A percentile compares a stretch with the other conserved stretches of the same genome.
These are phyloP conservation scores for Rhizopogon vulgaris DNA, from an alignment of 768 basidiomycete genomes.

Conservation along the genomic window DNA sequence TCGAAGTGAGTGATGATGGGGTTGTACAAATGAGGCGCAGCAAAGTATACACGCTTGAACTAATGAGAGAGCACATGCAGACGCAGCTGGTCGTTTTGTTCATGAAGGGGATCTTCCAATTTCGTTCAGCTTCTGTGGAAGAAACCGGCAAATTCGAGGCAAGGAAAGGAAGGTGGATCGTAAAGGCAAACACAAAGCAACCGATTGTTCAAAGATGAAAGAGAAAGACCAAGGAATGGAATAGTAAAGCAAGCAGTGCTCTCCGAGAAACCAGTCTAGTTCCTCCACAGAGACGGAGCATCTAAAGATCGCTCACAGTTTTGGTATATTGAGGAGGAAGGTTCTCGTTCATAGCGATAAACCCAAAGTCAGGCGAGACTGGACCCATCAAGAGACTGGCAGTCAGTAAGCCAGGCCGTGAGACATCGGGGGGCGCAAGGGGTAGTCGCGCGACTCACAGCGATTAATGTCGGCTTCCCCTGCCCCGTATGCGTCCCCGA, in stretches of 20 bases:
- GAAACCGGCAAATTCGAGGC: conserved; percentile 17
- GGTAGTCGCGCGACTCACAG: conserved; percentile 51
- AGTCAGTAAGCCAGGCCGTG: conserved; percentile 43
- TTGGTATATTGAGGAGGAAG: conserved; percentile 61
- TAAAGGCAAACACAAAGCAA: conserved; percentile 20
- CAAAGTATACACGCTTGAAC: conserved; percentile 32
- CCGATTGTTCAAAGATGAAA: conserved; percentile 25
- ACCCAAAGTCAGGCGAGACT: conserved; percentile 86
- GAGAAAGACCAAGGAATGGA: conserved; percentile 16
- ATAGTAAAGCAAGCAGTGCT: conserved; percentile 20
- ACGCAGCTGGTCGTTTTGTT: conserved; percentile 28
- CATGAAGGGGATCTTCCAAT: conserved; percentile 29
- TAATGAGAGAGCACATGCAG: conserved; percentile 29
- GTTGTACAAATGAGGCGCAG: conserved; percentile 28
- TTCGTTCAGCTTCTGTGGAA: conserved; percentile 25
- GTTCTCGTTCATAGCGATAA: conserved; percentile 77
- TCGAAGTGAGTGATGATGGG: conserved; percentile 27
- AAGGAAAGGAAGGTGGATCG: conserved; percentile 28
- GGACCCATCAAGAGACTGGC: conserved; percentile 31
- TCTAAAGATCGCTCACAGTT: conserved; percentile 45
- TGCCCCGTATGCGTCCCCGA: conserved; percentile 56
- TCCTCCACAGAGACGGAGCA: conserved; percentile 17
- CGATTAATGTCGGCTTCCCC: conserved; percentile 74
- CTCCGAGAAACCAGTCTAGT: conserved; percentile 23
- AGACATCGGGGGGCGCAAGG: conserved; percentile 17